Percentiles rank a stretch among this genome's conserved stretches.
Evolutionary conservation across 2,329 filamentous ascomycete genomes (phyloP).

Genomic region (Arthrocladium fulminans): DNA sequence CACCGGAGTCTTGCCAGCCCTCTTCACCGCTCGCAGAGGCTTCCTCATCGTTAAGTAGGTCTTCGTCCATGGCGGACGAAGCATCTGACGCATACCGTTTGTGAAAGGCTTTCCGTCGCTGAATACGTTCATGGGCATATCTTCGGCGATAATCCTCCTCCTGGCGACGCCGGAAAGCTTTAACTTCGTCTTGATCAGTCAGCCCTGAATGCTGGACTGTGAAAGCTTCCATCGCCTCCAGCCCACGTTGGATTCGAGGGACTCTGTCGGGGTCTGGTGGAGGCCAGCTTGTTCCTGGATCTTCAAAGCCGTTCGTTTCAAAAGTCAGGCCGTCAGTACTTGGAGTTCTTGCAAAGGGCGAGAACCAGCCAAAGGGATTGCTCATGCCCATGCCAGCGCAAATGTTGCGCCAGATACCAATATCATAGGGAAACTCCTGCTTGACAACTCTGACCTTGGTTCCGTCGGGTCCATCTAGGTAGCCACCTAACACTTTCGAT

Average conservation of each 20-base stretch:
- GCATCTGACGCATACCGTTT: constrained; percentile 27
- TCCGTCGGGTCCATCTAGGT: constrained; percentile 50
- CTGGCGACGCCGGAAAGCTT: constrained; percentile 48
- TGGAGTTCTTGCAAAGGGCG: constrained; percentile 49
- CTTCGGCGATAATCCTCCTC: constrained; percentile 41
- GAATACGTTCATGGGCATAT: constrained; percentile 24
- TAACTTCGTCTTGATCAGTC: constrained; percentile 36
- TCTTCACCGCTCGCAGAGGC: constrained; percentile 45
- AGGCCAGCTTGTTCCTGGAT: constrained; percentile 35
- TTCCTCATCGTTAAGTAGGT: constrained; percentile 18
- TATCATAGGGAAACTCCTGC: constrained; percentile 59
- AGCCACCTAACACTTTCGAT: constrained; percentile 46
- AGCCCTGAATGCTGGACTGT: constrained; percentile 26
- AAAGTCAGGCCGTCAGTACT: constrained; percentile 42
- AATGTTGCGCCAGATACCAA: constrained; percentile 54
- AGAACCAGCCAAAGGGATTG: constrained; percentile 48
- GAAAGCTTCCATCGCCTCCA: constrained; percentile 20
- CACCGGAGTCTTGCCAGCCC: constrained; percentile 54
- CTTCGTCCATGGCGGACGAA: constrained; percentile 15
- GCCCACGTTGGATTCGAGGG: constrained; percentile 26
- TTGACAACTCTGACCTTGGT: constrained; percentile 44
- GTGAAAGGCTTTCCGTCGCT: constrained; percentile 35
- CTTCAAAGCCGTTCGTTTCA: constrained; percentile 54
- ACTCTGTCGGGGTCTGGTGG: constrained; percentile 44
- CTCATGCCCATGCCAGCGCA: constrained; percentile 46